Evolutionary conservation across 2,329 filamentous ascomycete genomes (phyloP).

Genomic region (Periconia macrospinosa): DNA sequence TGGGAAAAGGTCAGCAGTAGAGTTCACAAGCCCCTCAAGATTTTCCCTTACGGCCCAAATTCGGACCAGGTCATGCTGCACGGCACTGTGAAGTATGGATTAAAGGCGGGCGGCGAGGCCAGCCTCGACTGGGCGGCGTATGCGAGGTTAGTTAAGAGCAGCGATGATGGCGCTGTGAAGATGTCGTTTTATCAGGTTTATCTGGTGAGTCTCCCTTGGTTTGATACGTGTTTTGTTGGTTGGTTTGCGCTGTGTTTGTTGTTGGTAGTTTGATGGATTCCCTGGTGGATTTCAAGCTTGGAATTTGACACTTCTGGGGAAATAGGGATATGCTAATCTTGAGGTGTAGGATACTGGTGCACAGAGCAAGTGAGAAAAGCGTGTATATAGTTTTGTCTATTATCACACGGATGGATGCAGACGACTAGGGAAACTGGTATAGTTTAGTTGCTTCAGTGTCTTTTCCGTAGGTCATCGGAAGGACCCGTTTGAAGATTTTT

Average conservation of each 20-base stretch:
- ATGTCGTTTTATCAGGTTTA: slow-evolving; percentile 60
- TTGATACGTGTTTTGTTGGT: background rate
- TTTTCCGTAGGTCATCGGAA: no score
- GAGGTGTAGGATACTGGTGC: slow-evolving; percentile 12
- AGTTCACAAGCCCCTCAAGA: slow-evolving; percentile 50
- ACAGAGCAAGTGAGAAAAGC: slow-evolving; percentile 5
- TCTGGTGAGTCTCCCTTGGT: slow-evolving; percentile 44
- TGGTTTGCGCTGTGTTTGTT: background rate
- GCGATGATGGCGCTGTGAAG: slow-evolving; percentile 55
- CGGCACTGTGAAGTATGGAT: slow-evolving; percentile 55
- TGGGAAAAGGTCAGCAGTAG: slow-evolving; percentile 56
- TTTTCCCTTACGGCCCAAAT: slow-evolving; percentile 54
- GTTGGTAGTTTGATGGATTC: background rate
- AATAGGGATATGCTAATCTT: background rate
- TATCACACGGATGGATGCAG: no score
- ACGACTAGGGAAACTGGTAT: no score
- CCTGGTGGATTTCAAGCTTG: background rate
- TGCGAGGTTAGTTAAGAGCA: slow-evolving; percentile 53
- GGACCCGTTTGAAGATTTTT: no score
- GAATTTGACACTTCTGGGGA: background rate
- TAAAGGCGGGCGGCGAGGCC: slow-evolving; percentile 54
- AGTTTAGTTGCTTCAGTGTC: no score
- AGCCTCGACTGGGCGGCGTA: slow-evolving; percentile 58
- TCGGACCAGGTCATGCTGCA: slow-evolving; percentile 57
- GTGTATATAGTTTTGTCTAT: no score